Base-by-base conservation (phyloP, 805 yeast genomes). In the Isabelozyma heimii region DNA sequence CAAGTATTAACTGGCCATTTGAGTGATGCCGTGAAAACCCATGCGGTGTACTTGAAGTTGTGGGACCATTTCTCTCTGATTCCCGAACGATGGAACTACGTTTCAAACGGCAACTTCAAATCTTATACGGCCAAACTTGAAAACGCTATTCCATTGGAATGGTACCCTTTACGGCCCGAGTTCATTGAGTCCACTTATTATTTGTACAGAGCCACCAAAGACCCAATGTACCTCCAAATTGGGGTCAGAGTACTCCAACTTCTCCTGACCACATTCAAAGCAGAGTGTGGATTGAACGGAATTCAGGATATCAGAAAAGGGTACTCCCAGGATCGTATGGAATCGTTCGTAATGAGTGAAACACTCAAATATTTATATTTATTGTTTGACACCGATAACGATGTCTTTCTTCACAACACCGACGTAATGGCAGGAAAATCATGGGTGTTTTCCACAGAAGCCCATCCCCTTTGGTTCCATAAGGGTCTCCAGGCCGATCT, bases 151-250 rank as follows among this genome's bases (percentile, higher is more conserved):
- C 71, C 80, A 0, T 67, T 90, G 33, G 95, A 89, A 61, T 91
- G 97, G 97, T 91, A 89, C 59, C 97, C 97, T 2, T 71, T 91
- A 41, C 72, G 98, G 47, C 98, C 98, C 0, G 98, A 91, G 62
- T 89, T 91, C 56, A 78, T 89, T 40, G 98, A 91, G 62, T 87
- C 96, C 0, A 89, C 95, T 0, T 91, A 90, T 64, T 84, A 85
- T 60, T 68, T 91, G 13, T 91, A 86, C 60, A 72, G 87, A 39
- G 96, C 97, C 1, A 91, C 97, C 0, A 77, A 73, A 48, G 98
- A 91, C 62, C 96, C 97, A 2, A 75, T 90, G 59, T 91, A 84
- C 63, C 68, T 91, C 15, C 82, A 84, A 47, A 80, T 89, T 28
- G 97, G 97, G 1, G 82, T 81, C 51, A 74, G 82, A 26, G 70